Evolutionary conservation across 176 grass and related monocot species (phyloP), one percentile per base, ranked within the genome.

Genomic region (Typha latifolia): DNA sequence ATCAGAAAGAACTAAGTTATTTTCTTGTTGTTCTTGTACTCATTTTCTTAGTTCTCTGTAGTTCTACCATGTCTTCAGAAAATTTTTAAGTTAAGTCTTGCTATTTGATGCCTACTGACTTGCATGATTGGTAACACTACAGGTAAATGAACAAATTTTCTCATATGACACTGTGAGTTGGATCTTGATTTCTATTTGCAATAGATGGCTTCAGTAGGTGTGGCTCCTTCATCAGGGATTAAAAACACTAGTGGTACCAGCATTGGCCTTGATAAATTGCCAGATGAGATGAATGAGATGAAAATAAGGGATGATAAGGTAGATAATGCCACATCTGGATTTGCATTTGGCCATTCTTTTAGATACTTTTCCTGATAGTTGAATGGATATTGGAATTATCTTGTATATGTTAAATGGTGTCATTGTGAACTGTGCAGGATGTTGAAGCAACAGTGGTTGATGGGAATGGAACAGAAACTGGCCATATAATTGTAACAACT

Each of bases 231-330:
- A 43, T 73, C 86, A 20, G 86, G 82, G 71, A 51, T 66, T 29
- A 82, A 82, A 61, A 74, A 70, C 49, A 82, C 62, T 57, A 77
- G 53, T 47, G 29, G 79, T 52, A 74, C 82, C 14, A 83, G 66
- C 70, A 31, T 76, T 59, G 84, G 66, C 24, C 66, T 31, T 66
- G 88, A 84, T 19, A 91, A 73, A 78, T 48, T 91, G 64, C 77
- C 75, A 1, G 83, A 91, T 72, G 80, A 84, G 70, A 66, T 91
- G 80, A 86, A 70, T 16, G 84, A 91, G 13, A 61, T 91, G 66
- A 91, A 91, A 71, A 86, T 91, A 66, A 83, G 84, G 66, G 88
- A 86, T 51, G 88, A 91, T 34, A 91, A 91, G 88, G 88, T 84
- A 74, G 62, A 19, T 3, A 4, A 32, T 59, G 72, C 13, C 14